phyloP scores from a whole-genome alignment of 345 rosid species.

The Eutrema heterophyllum region DNA sequence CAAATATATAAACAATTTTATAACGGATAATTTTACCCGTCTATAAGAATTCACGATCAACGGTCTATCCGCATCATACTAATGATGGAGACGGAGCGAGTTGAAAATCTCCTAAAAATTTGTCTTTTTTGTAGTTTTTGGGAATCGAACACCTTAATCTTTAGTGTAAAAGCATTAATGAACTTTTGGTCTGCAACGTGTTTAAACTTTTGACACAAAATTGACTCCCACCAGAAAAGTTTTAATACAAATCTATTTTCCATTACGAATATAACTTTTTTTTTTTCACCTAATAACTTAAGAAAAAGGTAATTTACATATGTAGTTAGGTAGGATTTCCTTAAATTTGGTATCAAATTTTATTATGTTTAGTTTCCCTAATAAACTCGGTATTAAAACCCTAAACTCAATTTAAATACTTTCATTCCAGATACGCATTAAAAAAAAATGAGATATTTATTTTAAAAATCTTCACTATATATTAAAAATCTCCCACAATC shows the following conservation, averaged over 20 bases:
- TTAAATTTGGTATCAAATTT: not conserved
- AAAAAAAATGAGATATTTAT: not conserved
- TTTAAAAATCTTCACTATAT: not conserved
- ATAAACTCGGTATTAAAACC: not conserved
- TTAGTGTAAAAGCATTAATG: too few species aligned
- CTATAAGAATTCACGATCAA: too few species aligned
- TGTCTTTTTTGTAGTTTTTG: too few species aligned
- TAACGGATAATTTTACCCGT: too few species aligned
- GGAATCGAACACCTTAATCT: too few species aligned
- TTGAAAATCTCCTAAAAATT: too few species aligned
- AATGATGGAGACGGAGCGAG: too few species aligned
- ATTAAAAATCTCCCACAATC: constrained; percentile 7
- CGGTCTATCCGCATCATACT: too few species aligned
- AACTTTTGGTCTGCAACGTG: too few species aligned
- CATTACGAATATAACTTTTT: not conserved
- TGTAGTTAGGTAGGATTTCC: too few species aligned
- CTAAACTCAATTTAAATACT: not conserved
- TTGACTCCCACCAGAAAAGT: not conserved
- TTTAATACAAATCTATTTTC: not conserved
- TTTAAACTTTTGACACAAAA: not conserved
- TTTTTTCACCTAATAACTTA: not conserved
- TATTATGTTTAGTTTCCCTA: not conserved
- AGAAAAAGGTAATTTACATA: not conserved
- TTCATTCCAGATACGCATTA: not conserved
- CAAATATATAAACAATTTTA: too few species aligned